Evolutionary conservation across 2,329 filamentous ascomycete species (phyloP).

Genomic region (Xylaria polymorpha): DNA sequence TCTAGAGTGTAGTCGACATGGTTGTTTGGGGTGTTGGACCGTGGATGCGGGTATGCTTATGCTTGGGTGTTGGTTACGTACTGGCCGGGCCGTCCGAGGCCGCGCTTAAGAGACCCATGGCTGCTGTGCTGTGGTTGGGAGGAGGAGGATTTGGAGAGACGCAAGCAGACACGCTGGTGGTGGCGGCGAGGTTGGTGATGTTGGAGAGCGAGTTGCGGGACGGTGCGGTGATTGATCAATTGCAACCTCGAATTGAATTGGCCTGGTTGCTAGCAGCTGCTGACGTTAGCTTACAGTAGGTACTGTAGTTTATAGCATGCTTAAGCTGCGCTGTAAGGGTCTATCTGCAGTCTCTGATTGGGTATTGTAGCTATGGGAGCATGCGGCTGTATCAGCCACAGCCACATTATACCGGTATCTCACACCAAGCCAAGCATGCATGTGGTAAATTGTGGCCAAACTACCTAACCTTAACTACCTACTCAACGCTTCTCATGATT

Average conservation of each 20-base stretch:
- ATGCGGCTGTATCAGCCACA: conserved; percentile 9
- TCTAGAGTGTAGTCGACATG: background rate
- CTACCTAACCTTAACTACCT: too few species aligned
- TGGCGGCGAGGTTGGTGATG: background rate
- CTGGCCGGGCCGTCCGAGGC: conserved; percentile 47
- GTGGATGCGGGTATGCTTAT: background rate
- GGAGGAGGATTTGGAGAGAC: background rate
- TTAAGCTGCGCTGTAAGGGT: background rate
- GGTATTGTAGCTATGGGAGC: background rate
- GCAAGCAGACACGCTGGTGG: background rate
- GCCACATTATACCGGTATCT: too few species aligned
- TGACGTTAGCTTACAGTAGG: background rate
- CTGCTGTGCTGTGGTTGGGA: conserved; percentile 1
- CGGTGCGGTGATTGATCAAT: background rate
- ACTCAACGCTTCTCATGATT: too few species aligned
- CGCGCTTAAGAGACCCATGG: conserved; percentile 45
- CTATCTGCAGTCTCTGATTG: conserved; percentile 14
- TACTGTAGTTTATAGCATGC: background rate
- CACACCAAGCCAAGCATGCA: too few species aligned
- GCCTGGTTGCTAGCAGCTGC: background rate
- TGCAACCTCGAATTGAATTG: background rate
- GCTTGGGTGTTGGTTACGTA: conserved; percentile 35
- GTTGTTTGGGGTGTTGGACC: background rate
- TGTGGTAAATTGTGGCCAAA: conserved; percentile 5
- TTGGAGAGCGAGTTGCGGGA: conserved; percentile 1